These are phyloP conservation scores for Podospora tetraspora DNA, from an alignment of 495 filamentous ascomycete genomes.

Conservation along the genomic window DNA sequence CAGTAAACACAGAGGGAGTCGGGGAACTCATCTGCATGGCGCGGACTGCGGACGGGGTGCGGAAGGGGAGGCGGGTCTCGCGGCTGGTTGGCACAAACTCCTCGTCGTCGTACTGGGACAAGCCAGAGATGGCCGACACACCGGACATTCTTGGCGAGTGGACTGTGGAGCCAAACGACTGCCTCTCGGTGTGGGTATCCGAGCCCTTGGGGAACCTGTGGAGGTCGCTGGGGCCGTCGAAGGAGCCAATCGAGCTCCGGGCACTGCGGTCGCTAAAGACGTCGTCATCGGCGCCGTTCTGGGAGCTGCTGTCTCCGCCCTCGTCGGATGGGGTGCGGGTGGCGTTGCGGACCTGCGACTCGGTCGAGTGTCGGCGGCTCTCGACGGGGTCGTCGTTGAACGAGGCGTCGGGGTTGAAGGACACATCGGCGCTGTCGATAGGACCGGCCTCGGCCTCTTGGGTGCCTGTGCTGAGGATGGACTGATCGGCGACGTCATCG, in stretches of 20 bases:
- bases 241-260: constrained; percentile 42
- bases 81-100: constrained; percentile 38
- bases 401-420: constrained; percentile 5
- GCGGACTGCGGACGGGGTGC: constrained; percentile 67
- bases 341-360: constrained; percentile 19
- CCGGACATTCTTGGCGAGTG: constrained; percentile 29
- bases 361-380: constrained; percentile 19
- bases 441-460: constrained; percentile 30
- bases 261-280: constrained; percentile 50
- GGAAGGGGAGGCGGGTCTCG: constrained; percentile 38
- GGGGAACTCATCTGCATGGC: constrained; percentile 75
- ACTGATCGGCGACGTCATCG: constrained; percentile 24
- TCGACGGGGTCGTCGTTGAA: constrained; percentile 7
- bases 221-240: constrained; percentile 26
- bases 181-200: constrained; percentile 12
- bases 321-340: constrained; percentile 25
- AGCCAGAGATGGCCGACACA: constrained; percentile 37
- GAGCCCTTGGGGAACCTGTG: constrained; percentile 12
- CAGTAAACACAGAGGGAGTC: constrained; percentile 43
- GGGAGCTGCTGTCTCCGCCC: constrained; percentile 39
- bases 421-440: background rate
- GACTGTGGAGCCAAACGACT: constrained; percentile 10
- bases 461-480: constrained; percentile 31
- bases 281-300: constrained; percentile 49
- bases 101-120: constrained; percentile 41